Percentiles rank a stretch among this genome's conserved stretches.
phyloP scores from a whole-genome alignment of 1,139 yeast species.

The Pichia cactophila region DNA sequence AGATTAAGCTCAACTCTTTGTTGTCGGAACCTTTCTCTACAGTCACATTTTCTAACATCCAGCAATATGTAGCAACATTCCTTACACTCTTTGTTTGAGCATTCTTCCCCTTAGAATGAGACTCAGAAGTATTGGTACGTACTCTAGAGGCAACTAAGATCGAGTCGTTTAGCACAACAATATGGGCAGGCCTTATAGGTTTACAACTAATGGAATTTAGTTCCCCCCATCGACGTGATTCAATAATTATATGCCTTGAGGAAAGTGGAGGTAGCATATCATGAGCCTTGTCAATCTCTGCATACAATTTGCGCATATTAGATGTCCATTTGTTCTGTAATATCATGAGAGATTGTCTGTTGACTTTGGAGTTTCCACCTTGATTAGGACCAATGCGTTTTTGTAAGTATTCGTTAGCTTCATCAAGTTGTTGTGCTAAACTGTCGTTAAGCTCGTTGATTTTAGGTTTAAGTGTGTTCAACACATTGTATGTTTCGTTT shows the following conservation, averaged over 20 bases:
- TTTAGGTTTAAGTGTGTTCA: slow-evolving; percentile 52
- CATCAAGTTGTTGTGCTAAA: slow-evolving; percentile 58
- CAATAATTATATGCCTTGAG: slow-evolving; percentile 58
- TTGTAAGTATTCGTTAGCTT: slow-evolving; percentile 29
- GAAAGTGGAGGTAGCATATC: slow-evolving; percentile 69
- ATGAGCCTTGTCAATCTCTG: slow-evolving; percentile 87
- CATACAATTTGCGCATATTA: slow-evolving; percentile 64
- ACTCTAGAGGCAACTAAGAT: slow-evolving; percentile 66
- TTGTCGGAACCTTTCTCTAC: slow-evolving; percentile 9
- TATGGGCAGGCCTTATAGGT: slow-evolving; percentile 62
- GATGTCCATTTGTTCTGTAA: slow-evolving; percentile 82
- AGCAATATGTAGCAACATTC: slow-evolving; percentile 66
- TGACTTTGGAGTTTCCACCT: slow-evolving; percentile 17
- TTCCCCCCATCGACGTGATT: slow-evolving; percentile 63
- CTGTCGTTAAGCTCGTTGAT: slow-evolving; percentile 58
- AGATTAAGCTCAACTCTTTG: slow-evolving; percentile 5
- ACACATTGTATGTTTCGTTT: slow-evolving; percentile 53
- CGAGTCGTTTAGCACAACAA: slow-evolving; percentile 73
- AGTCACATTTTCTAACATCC: slow-evolving; percentile 29
- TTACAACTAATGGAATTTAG: slow-evolving; percentile 73
- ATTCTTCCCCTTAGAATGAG: not conserved
- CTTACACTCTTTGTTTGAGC: slow-evolving; percentile 24
- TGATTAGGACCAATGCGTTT: slow-evolving; percentile 59
- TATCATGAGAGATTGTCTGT: slow-evolving; percentile 15
- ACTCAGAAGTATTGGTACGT: slow-evolving; percentile 19